A percentile compares a stretch with the other conserved stretches of the same genome.
phyloP scores from a whole-genome alignment of 2,329 filamentous ascomycete species.

The Monosporascus sp. region DNA sequence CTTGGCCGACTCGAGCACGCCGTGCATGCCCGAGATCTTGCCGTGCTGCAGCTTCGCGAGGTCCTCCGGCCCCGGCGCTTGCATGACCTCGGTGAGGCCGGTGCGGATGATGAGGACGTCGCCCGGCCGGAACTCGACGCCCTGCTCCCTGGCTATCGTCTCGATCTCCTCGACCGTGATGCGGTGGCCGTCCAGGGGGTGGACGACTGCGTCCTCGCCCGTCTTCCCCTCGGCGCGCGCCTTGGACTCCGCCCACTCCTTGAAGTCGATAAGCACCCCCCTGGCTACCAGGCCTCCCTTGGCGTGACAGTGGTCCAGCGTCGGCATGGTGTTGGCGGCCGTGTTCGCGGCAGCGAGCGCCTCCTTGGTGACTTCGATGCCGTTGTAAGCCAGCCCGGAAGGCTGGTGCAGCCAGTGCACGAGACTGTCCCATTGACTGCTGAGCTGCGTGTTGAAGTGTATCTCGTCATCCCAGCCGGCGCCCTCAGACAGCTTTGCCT shows the following conservation, averaged over 20 bases:
- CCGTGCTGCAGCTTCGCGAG: conserved; percentile 26
- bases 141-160: conserved; percentile 53
- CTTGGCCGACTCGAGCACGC: conserved; percentile 46
- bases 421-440: conserved; percentile 53
- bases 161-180: conserved; percentile 53
- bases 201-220: conserved; percentile 37
- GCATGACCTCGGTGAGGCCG: conserved; percentile 56
- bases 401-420: conserved; percentile 41
- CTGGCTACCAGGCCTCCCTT: conserved; percentile 48
- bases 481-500: conserved; percentile 20
- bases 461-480: conserved; percentile 44
- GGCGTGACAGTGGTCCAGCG: conserved; percentile 45
- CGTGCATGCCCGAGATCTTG: conserved; percentile 37
- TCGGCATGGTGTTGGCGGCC: conserved; percentile 30
- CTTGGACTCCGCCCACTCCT: conserved; percentile 28
- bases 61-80: conserved; percentile 35
- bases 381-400: conserved; percentile 45
- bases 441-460: conserved; percentile 50
- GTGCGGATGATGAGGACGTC: conserved; percentile 63
- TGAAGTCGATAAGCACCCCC: conserved; percentile 53
- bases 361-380: conserved; percentile 32
- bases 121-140: conserved; percentile 58
- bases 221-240: conserved; percentile 42
- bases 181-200: conserved; percentile 46
- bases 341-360: conserved; percentile 25